Conservation (phyloP, 192 early-diverging fungal species). For the Gonapodya prolifera region DNA sequence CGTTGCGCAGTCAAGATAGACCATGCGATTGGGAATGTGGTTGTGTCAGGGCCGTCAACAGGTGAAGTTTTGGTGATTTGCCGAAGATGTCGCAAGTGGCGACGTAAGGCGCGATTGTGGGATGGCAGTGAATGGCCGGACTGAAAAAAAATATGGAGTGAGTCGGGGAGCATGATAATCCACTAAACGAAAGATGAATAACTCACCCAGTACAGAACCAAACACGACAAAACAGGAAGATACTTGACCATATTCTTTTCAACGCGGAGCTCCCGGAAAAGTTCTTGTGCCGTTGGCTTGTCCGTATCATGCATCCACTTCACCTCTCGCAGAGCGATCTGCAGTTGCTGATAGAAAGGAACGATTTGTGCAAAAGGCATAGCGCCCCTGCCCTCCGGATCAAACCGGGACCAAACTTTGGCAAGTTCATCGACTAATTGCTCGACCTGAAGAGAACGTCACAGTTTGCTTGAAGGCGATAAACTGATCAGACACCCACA, state of each 20-base stretch:
- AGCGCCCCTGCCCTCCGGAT: neutral
- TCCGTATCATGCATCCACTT: neutral
- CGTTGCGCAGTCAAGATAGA: neutral
- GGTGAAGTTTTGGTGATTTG: neutral
- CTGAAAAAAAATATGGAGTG: neutral
- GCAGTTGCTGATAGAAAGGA: neutral
- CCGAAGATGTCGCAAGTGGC: neutral
- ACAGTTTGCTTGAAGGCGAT: neutral
- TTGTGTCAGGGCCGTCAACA: neutral
- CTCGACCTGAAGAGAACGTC: neutral
- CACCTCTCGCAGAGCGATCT: neutral
- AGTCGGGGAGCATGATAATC: neutral
- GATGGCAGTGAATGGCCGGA: neutral
- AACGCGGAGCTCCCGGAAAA: neutral
- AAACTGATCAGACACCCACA: neutral
- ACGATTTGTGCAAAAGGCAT: neutral
- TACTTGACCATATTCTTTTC: neutral
- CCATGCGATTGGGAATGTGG: neutral
- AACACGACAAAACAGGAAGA: neutral
- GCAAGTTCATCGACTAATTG: neutral
- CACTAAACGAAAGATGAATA: neutral
- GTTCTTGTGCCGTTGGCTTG: neutral
- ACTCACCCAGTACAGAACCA: neutral
- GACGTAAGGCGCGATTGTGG: neutral
- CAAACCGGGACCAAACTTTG: neutral